phyloP scores from a whole-genome alignment of 768 basidiomycete species.

The Sistotremastrum suecicum region DNA sequence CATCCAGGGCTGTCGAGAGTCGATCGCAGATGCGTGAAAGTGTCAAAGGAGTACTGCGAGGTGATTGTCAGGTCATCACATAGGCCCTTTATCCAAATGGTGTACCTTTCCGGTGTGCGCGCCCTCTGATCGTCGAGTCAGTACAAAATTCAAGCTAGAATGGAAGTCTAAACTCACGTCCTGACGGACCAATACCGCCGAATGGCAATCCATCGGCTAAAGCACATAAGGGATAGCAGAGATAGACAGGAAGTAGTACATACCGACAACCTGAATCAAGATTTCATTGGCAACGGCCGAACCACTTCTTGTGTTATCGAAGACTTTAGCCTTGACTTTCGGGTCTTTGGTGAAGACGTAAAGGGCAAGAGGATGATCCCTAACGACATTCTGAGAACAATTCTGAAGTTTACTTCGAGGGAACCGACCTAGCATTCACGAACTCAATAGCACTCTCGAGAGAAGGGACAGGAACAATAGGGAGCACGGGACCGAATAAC shows the following conservation, averaged over 20 bases:
- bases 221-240: not conserved
- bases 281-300: slow-evolving; percentile 14
- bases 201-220: slow-evolving; percentile 6
- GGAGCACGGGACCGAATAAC: slow-evolving; percentile 21
- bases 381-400: slow-evolving; percentile 6
- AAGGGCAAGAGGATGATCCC: slow-evolving; percentile 16
- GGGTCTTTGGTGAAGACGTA: slow-evolving; percentile 16
- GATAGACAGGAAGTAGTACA: not conserved
- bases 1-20: slow-evolving; percentile 4
- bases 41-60: slow-evolving; percentile 11
- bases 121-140: slow-evolving; percentile 8
- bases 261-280: slow-evolving; percentile 8
- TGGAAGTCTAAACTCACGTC: slow-evolving; percentile 7
- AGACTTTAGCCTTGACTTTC: slow-evolving; percentile 11
- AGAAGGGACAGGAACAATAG: slow-evolving; percentile 13
- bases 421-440: slow-evolving; percentile 9
- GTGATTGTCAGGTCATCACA: too few relatives aligned
- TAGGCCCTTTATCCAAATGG: too few relatives aligned
- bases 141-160: not conserved
- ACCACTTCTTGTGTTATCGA: slow-evolving; percentile 13
- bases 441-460: slow-evolving; percentile 11
- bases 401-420: not conserved
- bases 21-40: slow-evolving; percentile 12
- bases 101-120: slow-evolving; percentile 6
- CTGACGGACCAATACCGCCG: slow-evolving; percentile 9